A percentile compares a stretch with the other conserved stretches of the same genome.
These are phyloP conservation scores for Leccinum subtestaceum DNA, from an alignment of 768 basidiomycete genomes.

Conservation along the genomic window DNA sequence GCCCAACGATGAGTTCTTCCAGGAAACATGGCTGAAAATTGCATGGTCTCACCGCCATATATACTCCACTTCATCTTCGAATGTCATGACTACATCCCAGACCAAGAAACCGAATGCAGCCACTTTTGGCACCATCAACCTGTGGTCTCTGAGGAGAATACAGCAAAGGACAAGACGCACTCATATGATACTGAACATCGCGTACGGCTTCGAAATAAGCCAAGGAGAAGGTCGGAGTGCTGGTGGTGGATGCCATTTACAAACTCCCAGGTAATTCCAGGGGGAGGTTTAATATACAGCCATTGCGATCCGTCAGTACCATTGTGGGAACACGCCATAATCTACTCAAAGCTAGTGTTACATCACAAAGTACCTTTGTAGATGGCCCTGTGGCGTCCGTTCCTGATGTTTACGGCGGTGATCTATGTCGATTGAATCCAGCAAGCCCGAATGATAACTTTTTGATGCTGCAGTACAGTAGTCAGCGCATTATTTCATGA, in stretches of 20 bases:
- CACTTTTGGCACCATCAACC: conserved; percentile 16
- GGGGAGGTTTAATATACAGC: not conserved
- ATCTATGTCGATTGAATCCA: not conserved
- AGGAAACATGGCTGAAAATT: too few relatives aligned
- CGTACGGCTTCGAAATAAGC: conserved; percentile 6
- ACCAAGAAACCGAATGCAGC: conserved; percentile 26
- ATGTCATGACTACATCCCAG: conserved; percentile 29
- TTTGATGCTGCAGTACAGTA: not conserved
- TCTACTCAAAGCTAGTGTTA: not conserved
- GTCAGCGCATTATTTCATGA: not conserved
- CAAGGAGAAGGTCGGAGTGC: not conserved
- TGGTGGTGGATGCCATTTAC: conserved; percentile 1
- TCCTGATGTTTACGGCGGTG: not conserved
- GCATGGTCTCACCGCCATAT: conserved; percentile 30
- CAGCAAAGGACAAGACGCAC: conserved; percentile 1
- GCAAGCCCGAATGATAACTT: not conserved
- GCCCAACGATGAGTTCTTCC: not conserved
- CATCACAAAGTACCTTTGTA: not conserved
- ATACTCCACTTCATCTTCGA: conserved; percentile 26
- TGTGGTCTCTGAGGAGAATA: not conserved
- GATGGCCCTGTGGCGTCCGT: not conserved
- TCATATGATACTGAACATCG: conserved; percentile 8
- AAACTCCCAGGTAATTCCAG: conserved; percentile 58
- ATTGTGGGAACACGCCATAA: not conserved
- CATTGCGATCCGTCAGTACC: not conserved